These are phyloP conservation scores for Calonectria pteridis DNA, from an alignment of 2,329 filamentous ascomycete species.

Conservation along the genomic window DNA sequence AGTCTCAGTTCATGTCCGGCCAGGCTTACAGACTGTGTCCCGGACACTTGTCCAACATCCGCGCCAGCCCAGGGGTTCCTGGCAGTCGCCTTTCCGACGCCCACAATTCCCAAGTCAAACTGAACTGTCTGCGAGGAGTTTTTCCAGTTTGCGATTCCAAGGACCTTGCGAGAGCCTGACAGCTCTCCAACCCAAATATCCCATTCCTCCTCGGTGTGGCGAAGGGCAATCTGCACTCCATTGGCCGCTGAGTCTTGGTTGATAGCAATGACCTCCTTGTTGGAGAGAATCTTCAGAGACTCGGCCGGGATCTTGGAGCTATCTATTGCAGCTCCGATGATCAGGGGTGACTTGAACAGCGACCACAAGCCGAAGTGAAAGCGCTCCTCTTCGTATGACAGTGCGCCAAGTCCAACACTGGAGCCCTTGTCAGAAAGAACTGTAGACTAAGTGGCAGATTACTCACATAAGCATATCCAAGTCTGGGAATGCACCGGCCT, in stretches of 20 bases:
- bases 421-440: neutral
- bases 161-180: slow-evolving; percentile 56
- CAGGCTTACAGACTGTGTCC: slow-evolving; percentile 49
- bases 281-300: slow-evolving; percentile 59
- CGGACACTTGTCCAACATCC: slow-evolving; percentile 49
- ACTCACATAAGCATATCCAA: slow-evolving; percentile 65
- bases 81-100: slow-evolving; percentile 53
- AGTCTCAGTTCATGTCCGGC: slow-evolving; percentile 55
- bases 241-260: slow-evolving; percentile 68
- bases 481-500: slow-evolving; percentile 62
- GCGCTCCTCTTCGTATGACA: slow-evolving; percentile 60
- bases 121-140: slow-evolving; percentile 57
- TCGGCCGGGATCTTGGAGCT: slow-evolving; percentile 50
- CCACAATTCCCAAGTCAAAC: slow-evolving; percentile 55
- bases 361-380: slow-evolving; percentile 67
- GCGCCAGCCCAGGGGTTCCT: slow-evolving; percentile 56
- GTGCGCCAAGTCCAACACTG: slow-evolving; percentile 60
- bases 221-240: slow-evolving; percentile 62
- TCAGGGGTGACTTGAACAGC: slow-evolving; percentile 63
- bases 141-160: slow-evolving; percentile 64
- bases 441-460: accelerated
- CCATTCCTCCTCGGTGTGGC: slow-evolving; percentile 62
- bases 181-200: slow-evolving; percentile 65
- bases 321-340: slow-evolving; percentile 60
- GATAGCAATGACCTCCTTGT: slow-evolving; percentile 67